phyloP scores from a whole-genome alignment of 352 stramenopile species.

The Phytophthora litchii region DNA sequence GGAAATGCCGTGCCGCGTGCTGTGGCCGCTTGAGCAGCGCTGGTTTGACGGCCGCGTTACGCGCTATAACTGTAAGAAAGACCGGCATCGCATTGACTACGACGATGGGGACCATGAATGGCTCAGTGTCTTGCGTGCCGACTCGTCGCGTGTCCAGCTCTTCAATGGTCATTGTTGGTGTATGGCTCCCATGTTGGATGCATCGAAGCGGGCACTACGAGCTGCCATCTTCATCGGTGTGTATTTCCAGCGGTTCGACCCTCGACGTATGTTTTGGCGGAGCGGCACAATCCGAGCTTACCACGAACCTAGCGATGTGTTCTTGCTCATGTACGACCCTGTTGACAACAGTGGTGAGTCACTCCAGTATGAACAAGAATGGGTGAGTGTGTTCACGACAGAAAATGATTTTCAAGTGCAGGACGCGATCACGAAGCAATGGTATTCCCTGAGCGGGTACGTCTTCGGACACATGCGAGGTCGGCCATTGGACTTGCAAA shows the following conservation, averaged over 20 bases:
- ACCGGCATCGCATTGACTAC: slow-evolving; percentile 76
- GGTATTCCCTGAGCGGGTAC: slow-evolving; percentile 72
- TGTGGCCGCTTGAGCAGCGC: slow-evolving; percentile 77
- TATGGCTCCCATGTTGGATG: slow-evolving; percentile 71
- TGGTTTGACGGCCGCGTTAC: slow-evolving; percentile 71
- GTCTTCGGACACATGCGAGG: slow-evolving; percentile 64
- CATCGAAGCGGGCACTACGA: slow-evolving; percentile 51
- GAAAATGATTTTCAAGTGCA: slow-evolving; percentile 77
- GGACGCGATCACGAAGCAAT: slow-evolving; percentile 55
- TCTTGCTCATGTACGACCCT: slow-evolving; percentile 61
- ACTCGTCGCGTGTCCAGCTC: slow-evolving; percentile 60
- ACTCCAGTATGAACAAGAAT: slow-evolving; percentile 46
- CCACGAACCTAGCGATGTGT: slow-evolving; percentile 56
- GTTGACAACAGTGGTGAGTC: slow-evolving; percentile 9
- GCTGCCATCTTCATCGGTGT: slow-evolving; percentile 58
- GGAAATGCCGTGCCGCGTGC: slow-evolving; percentile 64
- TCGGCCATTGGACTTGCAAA: slow-evolving; percentile 41
- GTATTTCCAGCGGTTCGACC: slow-evolving; percentile 62
- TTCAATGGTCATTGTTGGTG: slow-evolving; percentile 78
- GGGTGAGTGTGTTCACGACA: slow-evolving; percentile 59
- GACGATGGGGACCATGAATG: slow-evolving; percentile 83
- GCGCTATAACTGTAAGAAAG: slow-evolving; percentile 62
- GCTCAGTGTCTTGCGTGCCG: slow-evolving; percentile 47
- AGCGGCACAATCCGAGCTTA: slow-evolving; percentile 56
- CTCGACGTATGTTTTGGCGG: slow-evolving; percentile 51